Evolutionary conservation across 2,329 filamentous ascomycete genomes (phyloP).

Genomic region (Phyllosticta paracitricarpa): DNA sequence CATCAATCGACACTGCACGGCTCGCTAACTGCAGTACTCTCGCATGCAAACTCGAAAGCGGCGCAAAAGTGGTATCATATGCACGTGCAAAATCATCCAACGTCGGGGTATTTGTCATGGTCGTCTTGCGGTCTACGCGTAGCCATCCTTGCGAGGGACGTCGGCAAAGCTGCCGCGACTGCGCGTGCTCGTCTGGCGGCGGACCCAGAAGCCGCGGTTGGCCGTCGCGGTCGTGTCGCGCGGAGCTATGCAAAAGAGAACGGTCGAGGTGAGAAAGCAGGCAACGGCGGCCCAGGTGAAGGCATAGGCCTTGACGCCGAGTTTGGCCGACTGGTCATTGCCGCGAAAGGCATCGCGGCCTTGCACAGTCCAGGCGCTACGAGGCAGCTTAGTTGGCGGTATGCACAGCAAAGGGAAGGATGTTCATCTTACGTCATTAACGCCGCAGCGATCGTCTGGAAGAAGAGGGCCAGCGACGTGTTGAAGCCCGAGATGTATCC

Average conservation of each 20-base stretch:
- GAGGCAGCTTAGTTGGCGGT: background rate
- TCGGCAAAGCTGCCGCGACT: slow-evolving; percentile 44
- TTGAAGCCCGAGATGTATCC: slow-evolving; percentile 55
- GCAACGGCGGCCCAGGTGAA: slow-evolving; percentile 68
- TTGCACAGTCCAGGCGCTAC: slow-evolving; percentile 56
- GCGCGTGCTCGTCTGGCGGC: slow-evolving; percentile 37
- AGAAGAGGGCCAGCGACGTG: slow-evolving; percentile 54
- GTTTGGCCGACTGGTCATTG: slow-evolving; percentile 44
- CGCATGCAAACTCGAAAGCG: background rate
- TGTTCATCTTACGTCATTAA: slow-evolving; percentile 61
- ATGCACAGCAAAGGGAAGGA: slow-evolving; percentile 1
- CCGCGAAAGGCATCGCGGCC: slow-evolving; percentile 56
- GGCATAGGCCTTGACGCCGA: slow-evolving; percentile 62
- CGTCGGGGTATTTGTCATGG: background rate
- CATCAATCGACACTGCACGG: background rate
- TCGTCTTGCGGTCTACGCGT: slow-evolving; percentile 35
- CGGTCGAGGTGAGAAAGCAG: slow-evolving; percentile 53
- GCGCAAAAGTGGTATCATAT: background rate
- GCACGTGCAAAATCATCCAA: background rate
- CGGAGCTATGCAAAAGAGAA: slow-evolving; percentile 54
- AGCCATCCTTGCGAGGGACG: slow-evolving; percentile 61
- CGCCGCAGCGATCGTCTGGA: slow-evolving; percentile 54
- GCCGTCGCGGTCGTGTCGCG: slow-evolving; percentile 20
- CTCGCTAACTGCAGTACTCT: background rate
- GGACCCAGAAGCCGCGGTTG: slow-evolving; percentile 37